Evolutionary conservation across 495 filamentous ascomycete genomes (phyloP).

Genomic region (Aspergillus saccharolyticus): DNA sequence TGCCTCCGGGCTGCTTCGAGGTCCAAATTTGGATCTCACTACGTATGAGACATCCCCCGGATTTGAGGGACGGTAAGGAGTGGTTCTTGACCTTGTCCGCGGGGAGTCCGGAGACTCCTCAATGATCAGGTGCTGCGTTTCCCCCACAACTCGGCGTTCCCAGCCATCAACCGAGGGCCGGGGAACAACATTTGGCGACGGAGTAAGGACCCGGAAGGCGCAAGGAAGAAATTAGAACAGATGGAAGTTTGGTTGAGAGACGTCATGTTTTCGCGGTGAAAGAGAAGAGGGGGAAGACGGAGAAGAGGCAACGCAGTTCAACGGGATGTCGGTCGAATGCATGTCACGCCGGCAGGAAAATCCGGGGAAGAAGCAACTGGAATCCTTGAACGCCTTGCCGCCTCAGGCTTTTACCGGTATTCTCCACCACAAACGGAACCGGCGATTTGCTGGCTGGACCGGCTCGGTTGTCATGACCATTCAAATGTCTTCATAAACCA

Average conservation of each 20-base stretch:
- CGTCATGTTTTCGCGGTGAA: neutral
- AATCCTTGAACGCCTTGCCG: neutral
- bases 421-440: neutral
- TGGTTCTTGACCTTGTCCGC: neutral
- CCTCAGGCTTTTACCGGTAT: neutral
- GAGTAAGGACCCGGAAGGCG: neutral
- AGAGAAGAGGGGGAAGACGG: neutral
- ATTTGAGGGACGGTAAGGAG: neutral
- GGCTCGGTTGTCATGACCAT: conserved; percentile 10
- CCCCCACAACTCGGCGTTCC: neutral
- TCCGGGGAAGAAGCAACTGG: conserved; percentile 9
- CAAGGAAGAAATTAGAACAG: too few species aligned
- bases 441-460: conserved; percentile 4
- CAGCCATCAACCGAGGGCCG: neutral
- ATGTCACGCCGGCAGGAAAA: conserved; percentile 7
- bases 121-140: neutral
- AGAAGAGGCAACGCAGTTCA: too few species aligned
- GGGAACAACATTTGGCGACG: neutral
- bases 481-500: neutral
- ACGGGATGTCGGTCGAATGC: too few species aligned
- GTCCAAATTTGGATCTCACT: neutral
- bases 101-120: neutral
- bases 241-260: neutral
- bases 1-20: neutral
- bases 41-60: neutral